Percentiles rank a stretch among this genome's conserved stretches.
Conservation (phyloP, 2,329 filamentous ascomycete species). For the Alternaria incomplexa region DNA sequence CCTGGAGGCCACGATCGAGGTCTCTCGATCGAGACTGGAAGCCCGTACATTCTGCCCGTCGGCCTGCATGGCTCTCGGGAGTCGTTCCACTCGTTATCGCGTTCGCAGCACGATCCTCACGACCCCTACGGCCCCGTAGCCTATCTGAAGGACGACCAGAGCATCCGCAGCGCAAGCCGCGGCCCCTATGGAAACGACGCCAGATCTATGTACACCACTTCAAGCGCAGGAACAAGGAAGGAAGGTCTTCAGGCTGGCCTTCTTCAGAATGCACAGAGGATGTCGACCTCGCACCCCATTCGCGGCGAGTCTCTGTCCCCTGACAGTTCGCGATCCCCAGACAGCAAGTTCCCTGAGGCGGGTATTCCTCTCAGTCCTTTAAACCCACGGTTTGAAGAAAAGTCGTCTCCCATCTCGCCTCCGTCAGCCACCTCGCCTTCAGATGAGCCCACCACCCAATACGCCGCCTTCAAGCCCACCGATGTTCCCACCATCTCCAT, state of each 20-base stretch:
- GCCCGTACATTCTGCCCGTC: slow-evolving; percentile 92
- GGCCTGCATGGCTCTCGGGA: slow-evolving; percentile 79
- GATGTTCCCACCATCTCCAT: slow-evolving; percentile 32
- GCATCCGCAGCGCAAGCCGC: slow-evolving; percentile 42
- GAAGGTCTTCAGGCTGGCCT: slow-evolving; percentile 58
- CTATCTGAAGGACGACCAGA: slow-evolving; percentile 59
- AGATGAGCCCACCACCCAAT: slow-evolving; percentile 30
- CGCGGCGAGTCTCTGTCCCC: slow-evolving; percentile 48
- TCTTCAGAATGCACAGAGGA: slow-evolving; percentile 62
- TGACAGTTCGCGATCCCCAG: slow-evolving; percentile 36
- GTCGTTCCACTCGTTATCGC: slow-evolving; percentile 84
- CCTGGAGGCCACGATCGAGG: slow-evolving; percentile 52
- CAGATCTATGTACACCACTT: slow-evolving; percentile 60
- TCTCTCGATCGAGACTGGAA: slow-evolving; percentile 69
- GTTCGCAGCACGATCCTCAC: slow-evolving; percentile 74
- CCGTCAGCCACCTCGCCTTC: slow-evolving; percentile 18
- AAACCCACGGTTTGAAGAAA: slow-evolving; percentile 32
- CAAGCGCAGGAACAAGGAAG: slow-evolving; percentile 54
- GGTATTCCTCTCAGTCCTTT: slow-evolving; percentile 35
- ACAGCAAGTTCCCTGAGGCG: slow-evolving; percentile 45
- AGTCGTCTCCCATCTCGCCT: slow-evolving; percentile 8
- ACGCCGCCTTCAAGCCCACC: slow-evolving; percentile 47
- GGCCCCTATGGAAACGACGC: slow-evolving; percentile 44
- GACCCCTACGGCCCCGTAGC: slow-evolving; percentile 80
- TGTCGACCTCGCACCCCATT: slow-evolving; percentile 62